A percentile compares a stretch with the other conserved stretches of the same genome.
These are phyloP conservation scores for Kwoniella newhampshirensis DNA, from an alignment of 768 basidiomycete species.

Conservation along the genomic window DNA sequence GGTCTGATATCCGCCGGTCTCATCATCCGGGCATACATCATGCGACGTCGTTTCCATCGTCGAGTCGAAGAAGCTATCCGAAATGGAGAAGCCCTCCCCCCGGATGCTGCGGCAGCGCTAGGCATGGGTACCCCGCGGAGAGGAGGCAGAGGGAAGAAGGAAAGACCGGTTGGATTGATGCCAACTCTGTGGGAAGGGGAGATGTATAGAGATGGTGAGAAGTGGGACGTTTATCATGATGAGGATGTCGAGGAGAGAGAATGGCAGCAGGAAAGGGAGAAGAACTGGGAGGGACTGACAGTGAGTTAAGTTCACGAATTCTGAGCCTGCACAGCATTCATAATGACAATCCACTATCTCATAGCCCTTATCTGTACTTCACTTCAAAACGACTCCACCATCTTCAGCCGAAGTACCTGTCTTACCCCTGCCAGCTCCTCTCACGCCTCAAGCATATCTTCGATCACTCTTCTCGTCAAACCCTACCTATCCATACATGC, in stretches of 20 bases:
- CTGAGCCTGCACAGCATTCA: too few species aligned
- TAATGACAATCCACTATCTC: background rate
- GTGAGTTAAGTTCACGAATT: slow-evolving; percentile 5
- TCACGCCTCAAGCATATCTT: slow-evolving; percentile 1
- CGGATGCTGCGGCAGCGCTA: slow-evolving; percentile 28
- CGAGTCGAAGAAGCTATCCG: slow-evolving; percentile 40
- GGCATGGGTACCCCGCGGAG: slow-evolving; percentile 16
- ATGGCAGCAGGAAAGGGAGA: slow-evolving; percentile 3
- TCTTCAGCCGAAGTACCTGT: background rate
- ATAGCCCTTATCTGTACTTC: slow-evolving; percentile 28
- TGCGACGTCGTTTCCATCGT: slow-evolving; percentile 33
- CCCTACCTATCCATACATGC: slow-evolving; percentile 7
- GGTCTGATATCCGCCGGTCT: slow-evolving; percentile 32
- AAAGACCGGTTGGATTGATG: slow-evolving; percentile 33
- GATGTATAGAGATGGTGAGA: slow-evolving; percentile 27
- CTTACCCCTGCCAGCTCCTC: slow-evolving; percentile 7
- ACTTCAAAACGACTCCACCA: slow-evolving; percentile 2
- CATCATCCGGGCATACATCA: slow-evolving; percentile 34
- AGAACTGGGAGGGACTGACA: slow-evolving; percentile 29
- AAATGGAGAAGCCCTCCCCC: slow-evolving; percentile 28
- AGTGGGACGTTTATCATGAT: slow-evolving; percentile 10
- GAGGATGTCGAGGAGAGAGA: background rate
- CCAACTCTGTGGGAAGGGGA: slow-evolving; percentile 40
- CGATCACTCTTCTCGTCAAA: slow-evolving; percentile 13
- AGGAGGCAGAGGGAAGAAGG: slow-evolving; percentile 18